Percentiles rank a stretch among this genome's conserved stretches.
Evolutionary conservation across 768 basidiomycete species (phyloP).

Genomic region (Suillus occidentalis): DNA sequence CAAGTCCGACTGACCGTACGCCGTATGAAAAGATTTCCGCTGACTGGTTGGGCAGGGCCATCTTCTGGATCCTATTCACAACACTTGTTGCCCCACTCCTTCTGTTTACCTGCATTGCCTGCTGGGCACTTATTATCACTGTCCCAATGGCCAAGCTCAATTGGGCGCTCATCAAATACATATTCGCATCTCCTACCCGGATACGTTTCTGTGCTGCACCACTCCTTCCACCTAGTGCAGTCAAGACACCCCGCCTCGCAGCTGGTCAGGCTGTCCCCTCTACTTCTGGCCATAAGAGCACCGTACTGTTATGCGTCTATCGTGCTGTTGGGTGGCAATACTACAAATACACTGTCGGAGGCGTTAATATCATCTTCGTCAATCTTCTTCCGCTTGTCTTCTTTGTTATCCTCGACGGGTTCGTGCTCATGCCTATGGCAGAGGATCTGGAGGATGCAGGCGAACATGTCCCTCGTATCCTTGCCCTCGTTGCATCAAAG

Average conservation of each 20-base stretch:
- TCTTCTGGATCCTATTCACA: slow-evolving; percentile 80
- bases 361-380: slow-evolving; percentile 97
- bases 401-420: slow-evolving; percentile 93
- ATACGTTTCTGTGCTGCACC: slow-evolving; percentile 95
- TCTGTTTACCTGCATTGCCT: slow-evolving; percentile 82
- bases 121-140: slow-evolving; percentile 94
- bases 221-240: slow-evolving; percentile 36
- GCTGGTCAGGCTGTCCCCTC: slow-evolving; percentile 89
- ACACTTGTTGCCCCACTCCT: slow-evolving; percentile 85
- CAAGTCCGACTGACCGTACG: slow-evolving; percentile 24
- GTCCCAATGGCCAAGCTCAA: slow-evolving; percentile 98
- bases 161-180: slow-evolving; percentile 88
- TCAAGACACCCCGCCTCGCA: slow-evolving; percentile 73
- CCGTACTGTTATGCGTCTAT: slow-evolving; percentile 93
- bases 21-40: slow-evolving; percentile 26
- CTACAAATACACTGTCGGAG: slow-evolving; percentile 98
- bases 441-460: slow-evolving; percentile 58
- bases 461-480: slow-evolving; percentile 59
- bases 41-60: slow-evolving; percentile 66
- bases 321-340: slow-evolving; percentile 87
- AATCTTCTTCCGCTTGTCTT: slow-evolving; percentile 93
- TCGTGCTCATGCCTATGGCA: slow-evolving; percentile 72
- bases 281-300: slow-evolving; percentile 68
- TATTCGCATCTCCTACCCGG: slow-evolving; percentile 74
- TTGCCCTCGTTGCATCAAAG: slow-evolving; percentile 69